Percentiles rank a stretch among this genome's conserved stretches.
Conservation (phyloP, 108 stramenopile genomes). For the Fragilaria radians region DNA sequence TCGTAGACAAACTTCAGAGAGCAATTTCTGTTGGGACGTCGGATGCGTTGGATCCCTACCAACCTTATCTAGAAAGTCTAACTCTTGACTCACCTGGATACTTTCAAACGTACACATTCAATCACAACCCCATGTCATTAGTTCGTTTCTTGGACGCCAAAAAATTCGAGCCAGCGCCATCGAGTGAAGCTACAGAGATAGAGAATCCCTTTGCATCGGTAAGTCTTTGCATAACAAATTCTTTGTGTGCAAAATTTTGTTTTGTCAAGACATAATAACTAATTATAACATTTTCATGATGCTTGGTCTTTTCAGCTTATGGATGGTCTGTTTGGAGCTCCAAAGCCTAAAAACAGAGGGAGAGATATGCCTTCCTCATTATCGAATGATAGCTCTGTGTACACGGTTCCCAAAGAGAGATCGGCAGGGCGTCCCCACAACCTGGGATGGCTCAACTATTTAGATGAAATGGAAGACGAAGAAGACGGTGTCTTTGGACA, state of each 20-base stretch:
- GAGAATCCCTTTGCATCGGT: conserved; percentile 7
- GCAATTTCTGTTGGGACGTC: conserved; percentile 76
- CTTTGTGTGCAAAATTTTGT: not conserved
- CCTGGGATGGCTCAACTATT: conserved; percentile 66
- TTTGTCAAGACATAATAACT: not conserved
- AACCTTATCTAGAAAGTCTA: conserved; percentile 39
- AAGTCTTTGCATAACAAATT: not conserved
- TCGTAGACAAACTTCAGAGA: conserved; percentile 47
- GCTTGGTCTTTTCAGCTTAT: not conserved
- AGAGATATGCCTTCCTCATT: not conserved
- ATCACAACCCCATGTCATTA: conserved; percentile 51
- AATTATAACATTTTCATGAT: not conserved
- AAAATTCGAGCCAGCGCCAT: conserved; percentile 24
- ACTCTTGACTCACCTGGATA: conserved; percentile 57
- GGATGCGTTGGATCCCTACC: conserved; percentile 65
- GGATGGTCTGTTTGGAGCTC: conserved; percentile 7
- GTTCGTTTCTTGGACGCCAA: conserved; percentile 70
- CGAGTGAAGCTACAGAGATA: not conserved
- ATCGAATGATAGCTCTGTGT: conserved; percentile 12
- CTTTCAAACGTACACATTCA: conserved; percentile 84
- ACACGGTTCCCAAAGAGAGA: conserved; percentile 60
- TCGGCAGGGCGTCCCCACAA: conserved; percentile 71
- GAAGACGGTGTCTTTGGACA: conserved; percentile 17
- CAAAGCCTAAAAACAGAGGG: conserved; percentile 11
- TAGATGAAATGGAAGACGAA: conserved; percentile 40